A percentile compares a stretch with the other conserved stretches of the same genome.
Conservation (phyloP, 768 basidiomycete genomes). For the Boletus bicolor region DNA sequence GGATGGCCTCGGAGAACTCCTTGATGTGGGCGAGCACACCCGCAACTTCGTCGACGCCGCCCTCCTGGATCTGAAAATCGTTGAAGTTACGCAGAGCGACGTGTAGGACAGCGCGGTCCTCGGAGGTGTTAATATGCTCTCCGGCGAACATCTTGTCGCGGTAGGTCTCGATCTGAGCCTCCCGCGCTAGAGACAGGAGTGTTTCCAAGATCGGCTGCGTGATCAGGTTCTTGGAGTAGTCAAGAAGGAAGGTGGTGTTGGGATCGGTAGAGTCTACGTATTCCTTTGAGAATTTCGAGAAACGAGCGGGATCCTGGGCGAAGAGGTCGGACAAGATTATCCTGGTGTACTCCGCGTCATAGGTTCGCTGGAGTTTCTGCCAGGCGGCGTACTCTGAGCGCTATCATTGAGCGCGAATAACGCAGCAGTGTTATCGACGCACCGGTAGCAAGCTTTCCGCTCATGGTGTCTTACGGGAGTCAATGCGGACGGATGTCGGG, state of each 20-base stretch:
- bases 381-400: slow-evolving; percentile 78
- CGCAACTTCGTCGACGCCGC: slow-evolving; percentile 77
- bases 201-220: slow-evolving; percentile 77
- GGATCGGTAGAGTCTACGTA: slow-evolving; percentile 68
- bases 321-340: slow-evolving; percentile 94
- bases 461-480: slow-evolving; percentile 41
- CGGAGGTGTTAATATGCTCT: slow-evolving; percentile 97
- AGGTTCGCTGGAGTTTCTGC: slow-evolving; percentile 85
- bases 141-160: slow-evolving; percentile 95
- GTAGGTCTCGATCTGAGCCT: slow-evolving; percentile 80
- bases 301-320: slow-evolving; percentile 80
- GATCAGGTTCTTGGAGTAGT: slow-evolving; percentile 97
- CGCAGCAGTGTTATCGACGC: neutral
- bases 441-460: slow-evolving; percentile 65
- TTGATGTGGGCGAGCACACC: slow-evolving; percentile 89
- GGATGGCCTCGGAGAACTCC: slow-evolving; percentile 79
- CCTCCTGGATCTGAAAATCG: slow-evolving; percentile 77
- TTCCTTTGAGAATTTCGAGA: slow-evolving; percentile 76
- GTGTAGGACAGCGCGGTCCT: slow-evolving; percentile 95
- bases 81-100: slow-evolving; percentile 82
- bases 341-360: slow-evolving; percentile 65
- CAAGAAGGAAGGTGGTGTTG: slow-evolving; percentile 80
- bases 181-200: slow-evolving; percentile 76
- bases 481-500: slow-evolving; percentile 3
- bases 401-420: neutral